These are phyloP conservation scores for Chaetomium globosum DNA, from an alignment of 2,329 filamentous ascomycete genomes.

Conservation along the genomic window DNA sequence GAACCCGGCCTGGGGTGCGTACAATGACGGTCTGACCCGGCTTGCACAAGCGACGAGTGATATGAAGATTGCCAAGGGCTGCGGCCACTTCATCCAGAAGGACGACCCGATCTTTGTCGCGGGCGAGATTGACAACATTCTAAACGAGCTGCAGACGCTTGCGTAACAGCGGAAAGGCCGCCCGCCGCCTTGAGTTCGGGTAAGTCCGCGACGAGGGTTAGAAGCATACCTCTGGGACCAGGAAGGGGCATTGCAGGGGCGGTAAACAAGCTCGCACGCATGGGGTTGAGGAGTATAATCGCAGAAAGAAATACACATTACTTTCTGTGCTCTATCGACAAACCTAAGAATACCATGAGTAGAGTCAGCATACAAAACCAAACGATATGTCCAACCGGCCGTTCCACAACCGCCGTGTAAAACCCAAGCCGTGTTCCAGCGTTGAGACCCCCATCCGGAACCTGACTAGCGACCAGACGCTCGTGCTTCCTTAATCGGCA, in stretches of 20 bases:
- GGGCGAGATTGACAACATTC: conserved; percentile 27
- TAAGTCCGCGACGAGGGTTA: neutral
- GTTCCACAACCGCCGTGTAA: neutral
- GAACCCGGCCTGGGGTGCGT: conserved; percentile 57
- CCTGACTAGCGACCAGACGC: neutral
- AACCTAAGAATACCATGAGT: neutral
- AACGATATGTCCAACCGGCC: neutral
- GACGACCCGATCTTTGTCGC: conserved; percentile 55
- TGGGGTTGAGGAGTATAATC: neutral
- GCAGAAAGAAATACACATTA: conserved; percentile 6
- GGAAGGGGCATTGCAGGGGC: neutral
- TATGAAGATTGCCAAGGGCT: conserved; percentile 48
- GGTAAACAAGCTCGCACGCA: neutral
- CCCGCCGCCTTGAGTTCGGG: too few relatives aligned
- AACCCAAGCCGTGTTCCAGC: neutral
- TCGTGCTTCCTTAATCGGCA: neutral
- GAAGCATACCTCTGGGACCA: neutral
- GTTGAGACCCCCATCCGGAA: neutral
- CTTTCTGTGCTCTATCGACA: conserved; percentile 1
- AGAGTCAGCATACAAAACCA: neutral
- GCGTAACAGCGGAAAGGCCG: neutral
- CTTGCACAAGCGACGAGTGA: conserved; percentile 46
- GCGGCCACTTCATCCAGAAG: conserved; percentile 59
- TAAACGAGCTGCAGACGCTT: conserved; percentile 18
- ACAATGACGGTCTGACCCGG: conserved; percentile 54